Evolutionary conservation across 371 early-diverging fungal species (phyloP), one percentile per base, ranked within the genome.

Genomic region (Mortierella sp.): DNA sequence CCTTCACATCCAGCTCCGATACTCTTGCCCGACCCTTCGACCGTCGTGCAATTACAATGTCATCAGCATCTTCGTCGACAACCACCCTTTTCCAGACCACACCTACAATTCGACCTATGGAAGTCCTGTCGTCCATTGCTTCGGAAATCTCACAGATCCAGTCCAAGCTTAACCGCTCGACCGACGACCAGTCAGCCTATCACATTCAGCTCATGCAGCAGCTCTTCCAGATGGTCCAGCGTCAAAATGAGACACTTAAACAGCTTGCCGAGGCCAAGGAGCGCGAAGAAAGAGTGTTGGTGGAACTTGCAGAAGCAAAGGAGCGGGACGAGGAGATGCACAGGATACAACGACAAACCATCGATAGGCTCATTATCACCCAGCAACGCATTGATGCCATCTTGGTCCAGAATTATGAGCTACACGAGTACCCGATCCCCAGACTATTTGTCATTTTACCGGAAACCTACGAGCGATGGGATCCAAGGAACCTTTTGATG

Each of bases 331-430:
- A 65, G 9, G 65, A 38, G 38, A 38, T 65, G 19, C 21, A 38
- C 8, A 19, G 38, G 21, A 38, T 38, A 21, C 65, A 65, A 34
- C 65, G 21, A 38, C 65, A 65, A 10, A 38, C 65, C 8, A 38
- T 65, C 38, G 65, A 65, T 9, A 34, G 42, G 16, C 38, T 65
- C 19, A 65, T 65, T 9, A 34, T 65, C 8, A 21, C 65, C 65
- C 65, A 38, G 34, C 65, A 65, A 9, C 19, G 21, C 0, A 65
- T 65, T 9, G 65, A 65, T 0, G 24, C 65, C 21, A 38, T 65
- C 24, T 10, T 65, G 21, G 52, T 65, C 65, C 65, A 65, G 42
- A 65, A 65, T 34, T 65, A 65, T 21, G 65, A 65, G 38, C 34
- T 65, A 0, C 65, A 65, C 38, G 65, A 65, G 24, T 65, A 65